Conservation (phyloP, 1,284 basidiomycete species). For the Microbotryum scabiosae region DNA sequence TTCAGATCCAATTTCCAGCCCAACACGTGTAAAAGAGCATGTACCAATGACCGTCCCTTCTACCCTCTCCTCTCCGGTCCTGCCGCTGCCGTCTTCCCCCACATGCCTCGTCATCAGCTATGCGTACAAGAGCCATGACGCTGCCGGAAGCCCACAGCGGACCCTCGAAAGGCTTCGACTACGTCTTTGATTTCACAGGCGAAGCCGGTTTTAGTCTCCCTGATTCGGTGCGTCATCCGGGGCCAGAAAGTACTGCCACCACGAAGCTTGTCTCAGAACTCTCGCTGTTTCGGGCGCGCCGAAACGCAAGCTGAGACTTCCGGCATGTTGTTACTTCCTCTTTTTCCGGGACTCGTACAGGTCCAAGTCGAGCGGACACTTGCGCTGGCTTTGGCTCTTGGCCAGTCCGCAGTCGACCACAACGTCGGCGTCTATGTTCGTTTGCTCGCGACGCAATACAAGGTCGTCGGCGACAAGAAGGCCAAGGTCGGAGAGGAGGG, state of each 20-base stretch:
- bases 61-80: neutral
- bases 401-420: conserved; percentile 4
- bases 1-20: neutral
- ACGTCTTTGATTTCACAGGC: conserved; percentile 24
- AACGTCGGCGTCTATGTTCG: conserved; percentile 15
- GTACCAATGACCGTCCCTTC: too few species aligned
- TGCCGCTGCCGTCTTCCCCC: neutral
- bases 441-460: conserved; percentile 8
- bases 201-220: conserved; percentile 13
- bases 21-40: neutral
- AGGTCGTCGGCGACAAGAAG: conserved; percentile 13
- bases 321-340: too few species aligned
- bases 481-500: conserved; percentile 13
- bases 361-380: conserved; percentile 28
- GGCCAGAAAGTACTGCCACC: too few species aligned
- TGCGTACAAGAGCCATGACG: conserved; percentile 9
- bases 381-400: conserved; percentile 16
- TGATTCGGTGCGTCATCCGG: conserved; percentile 7
- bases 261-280: neutral
- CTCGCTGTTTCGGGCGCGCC: neutral
- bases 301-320: too few species aligned
- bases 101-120: neutral
- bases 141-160: conserved; percentile 13
- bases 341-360: neutral
- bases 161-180: conserved; percentile 14